Percentiles rank a stretch among this genome's conserved stretches.
Conservation (phyloP, 106 monocot genomes). For the Triglochin maritima region DNA sequence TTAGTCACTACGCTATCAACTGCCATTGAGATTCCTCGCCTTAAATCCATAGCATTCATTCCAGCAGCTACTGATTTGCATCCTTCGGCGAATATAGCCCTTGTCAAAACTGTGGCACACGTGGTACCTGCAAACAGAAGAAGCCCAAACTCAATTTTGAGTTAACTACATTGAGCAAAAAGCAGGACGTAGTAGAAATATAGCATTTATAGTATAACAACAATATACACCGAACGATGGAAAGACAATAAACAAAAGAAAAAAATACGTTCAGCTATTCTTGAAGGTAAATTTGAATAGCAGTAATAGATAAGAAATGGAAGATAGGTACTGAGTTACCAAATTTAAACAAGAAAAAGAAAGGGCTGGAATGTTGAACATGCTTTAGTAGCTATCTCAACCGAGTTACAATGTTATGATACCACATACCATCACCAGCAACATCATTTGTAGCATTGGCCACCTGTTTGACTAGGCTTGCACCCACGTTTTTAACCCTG, state of each 20-base stretch:
- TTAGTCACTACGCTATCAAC: constrained; percentile 76
- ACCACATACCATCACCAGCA: constrained; percentile 69
- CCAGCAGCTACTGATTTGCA: constrained; percentile 95
- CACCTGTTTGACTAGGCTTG: constrained; percentile 44
- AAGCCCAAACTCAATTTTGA: not conserved
- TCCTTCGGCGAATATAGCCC: constrained; percentile 73
- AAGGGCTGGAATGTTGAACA: no score
- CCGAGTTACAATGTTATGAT: no score
- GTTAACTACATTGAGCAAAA: not conserved
- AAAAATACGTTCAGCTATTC: no score
- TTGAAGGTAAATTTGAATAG: no score
- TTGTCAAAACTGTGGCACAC: constrained; percentile 59
- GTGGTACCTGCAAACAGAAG: constrained; percentile 48
- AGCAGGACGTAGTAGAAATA: not conserved
- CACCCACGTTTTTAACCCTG: constrained; percentile 83
- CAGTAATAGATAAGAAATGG: no score
- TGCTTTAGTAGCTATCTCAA: no score
- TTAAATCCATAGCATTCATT: constrained; percentile 88
- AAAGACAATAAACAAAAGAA: no score
- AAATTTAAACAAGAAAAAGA: no score
- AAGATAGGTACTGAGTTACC: no score
- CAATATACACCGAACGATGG: no score
- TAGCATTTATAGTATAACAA: not conserved
- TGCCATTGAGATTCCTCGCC: constrained; percentile 81
- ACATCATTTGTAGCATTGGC: constrained; percentile 36